Evolutionary conservation across 2,329 filamentous ascomycete species (phyloP).

Genomic region (Fusarium ramigenum): DNA sequence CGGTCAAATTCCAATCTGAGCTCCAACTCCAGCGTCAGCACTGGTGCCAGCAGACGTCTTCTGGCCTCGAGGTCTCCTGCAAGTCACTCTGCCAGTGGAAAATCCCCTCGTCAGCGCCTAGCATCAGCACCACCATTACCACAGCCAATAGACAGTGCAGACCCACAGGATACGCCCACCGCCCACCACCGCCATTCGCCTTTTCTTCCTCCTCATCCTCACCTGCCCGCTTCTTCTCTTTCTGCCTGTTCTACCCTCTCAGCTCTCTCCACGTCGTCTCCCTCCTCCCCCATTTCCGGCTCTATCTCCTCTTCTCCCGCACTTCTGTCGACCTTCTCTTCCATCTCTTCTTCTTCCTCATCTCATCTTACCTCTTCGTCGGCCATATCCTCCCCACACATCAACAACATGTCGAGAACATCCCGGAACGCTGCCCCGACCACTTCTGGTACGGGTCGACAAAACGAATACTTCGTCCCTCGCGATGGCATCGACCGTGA

Average conservation of each 20-base stretch:
- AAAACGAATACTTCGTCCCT: conserved; percentile 84
- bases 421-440: conserved; percentile 50
- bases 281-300: conserved; percentile 31
- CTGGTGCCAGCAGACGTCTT: conserved; percentile 30
- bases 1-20: conserved; percentile 35
- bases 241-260: conserved; percentile 36
- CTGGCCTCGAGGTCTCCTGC: conserved; percentile 35
- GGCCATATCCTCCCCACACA: conserved; percentile 29
- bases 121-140: conserved; percentile 13
- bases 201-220: conserved; percentile 47
- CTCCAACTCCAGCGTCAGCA: conserved; percentile 18
- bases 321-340: conserved; percentile 26
- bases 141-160: conserved; percentile 26
- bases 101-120: conserved; percentile 42
- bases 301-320: conserved; percentile 35
- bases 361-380: conserved; percentile 33
- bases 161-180: conserved; percentile 37
- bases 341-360: conserved; percentile 31
- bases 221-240: conserved; percentile 36
- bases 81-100: conserved; percentile 35
- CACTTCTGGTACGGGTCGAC: conserved; percentile 56
- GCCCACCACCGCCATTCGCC: conserved; percentile 41
- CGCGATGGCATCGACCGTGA: conserved; percentile 84
- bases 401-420: conserved; percentile 53
- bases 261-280: conserved; percentile 34